Conservation (phyloP, 768 basidiomycete species). For the Tulasnella sp. region DNA sequence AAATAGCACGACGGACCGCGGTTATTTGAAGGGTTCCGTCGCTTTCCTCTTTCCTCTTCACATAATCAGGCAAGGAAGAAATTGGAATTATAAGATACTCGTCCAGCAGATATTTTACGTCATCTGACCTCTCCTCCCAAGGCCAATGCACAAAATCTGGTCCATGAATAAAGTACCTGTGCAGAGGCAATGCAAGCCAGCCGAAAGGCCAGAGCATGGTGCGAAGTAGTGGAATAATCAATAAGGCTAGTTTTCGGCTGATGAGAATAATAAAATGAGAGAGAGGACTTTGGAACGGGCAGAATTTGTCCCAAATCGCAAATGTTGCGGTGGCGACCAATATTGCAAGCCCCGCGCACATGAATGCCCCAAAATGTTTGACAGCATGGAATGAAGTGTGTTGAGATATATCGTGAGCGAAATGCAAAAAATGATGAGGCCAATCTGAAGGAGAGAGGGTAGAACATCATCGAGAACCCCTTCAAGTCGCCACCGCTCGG, state of each 20-base stretch:
- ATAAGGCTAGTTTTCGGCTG: not conserved
- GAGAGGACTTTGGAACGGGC: not conserved
- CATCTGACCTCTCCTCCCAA: too few species aligned
- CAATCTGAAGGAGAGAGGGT: not conserved
- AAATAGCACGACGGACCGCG: not conserved
- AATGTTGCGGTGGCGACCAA: not conserved
- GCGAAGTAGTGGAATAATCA: too few species aligned
- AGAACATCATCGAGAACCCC: not conserved
- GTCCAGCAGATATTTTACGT: too few species aligned
- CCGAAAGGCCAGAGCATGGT: too few species aligned
- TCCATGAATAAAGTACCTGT: too few species aligned
- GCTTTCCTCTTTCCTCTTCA: not conserved
- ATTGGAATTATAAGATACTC: too few species aligned
- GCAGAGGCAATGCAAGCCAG: too few species aligned
- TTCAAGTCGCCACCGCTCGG: not conserved
- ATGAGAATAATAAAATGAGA: not conserved
- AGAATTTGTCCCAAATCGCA: not conserved
- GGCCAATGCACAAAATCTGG: too few species aligned
- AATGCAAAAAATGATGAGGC: not conserved
- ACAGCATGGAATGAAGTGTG: not conserved
- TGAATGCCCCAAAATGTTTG: not conserved
- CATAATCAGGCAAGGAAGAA: too few species aligned
- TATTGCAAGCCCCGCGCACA: not conserved
- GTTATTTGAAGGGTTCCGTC: not conserved
- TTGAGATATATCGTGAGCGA: not conserved